phyloP scores from a whole-genome alignment of 1,139 yeast species.

The Candida sp. region DNA sequence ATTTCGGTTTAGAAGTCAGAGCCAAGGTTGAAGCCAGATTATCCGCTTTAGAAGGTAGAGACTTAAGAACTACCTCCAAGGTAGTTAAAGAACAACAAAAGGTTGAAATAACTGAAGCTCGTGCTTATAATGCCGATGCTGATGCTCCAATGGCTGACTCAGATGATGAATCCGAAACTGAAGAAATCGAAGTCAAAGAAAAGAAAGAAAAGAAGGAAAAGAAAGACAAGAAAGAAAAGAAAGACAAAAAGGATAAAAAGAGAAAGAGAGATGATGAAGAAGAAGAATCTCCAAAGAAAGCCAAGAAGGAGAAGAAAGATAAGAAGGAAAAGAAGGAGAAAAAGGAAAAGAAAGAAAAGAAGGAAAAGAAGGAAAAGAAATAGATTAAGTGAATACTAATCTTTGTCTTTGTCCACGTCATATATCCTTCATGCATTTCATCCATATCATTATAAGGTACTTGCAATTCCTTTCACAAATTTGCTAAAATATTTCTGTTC shows the following conservation, averaged over 20 bases:
- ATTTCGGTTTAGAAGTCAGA: constrained; percentile 88
- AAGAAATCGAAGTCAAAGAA: constrained; percentile 33
- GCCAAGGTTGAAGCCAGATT: constrained; percentile 93
- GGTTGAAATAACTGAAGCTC: constrained; percentile 78
- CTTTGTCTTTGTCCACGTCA: neutral
- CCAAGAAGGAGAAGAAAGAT: constrained; percentile 39
- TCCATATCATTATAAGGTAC: neutral
- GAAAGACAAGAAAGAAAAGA: constrained; percentile 14
- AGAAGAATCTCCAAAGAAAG: constrained; percentile 45
- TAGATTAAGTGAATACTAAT: constrained; percentile 16
- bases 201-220: constrained; percentile 22
- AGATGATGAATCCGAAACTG: constrained; percentile 49
- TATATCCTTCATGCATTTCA: neutral
- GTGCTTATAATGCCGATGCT: constrained; percentile 93
- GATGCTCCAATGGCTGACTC: constrained; percentile 56
- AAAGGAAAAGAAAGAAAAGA: constrained; percentile 29
- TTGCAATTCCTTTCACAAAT: neutral
- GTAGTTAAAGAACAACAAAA: constrained; percentile 74
- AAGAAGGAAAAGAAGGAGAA: constrained; percentile 38
- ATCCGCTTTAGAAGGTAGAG: constrained; percentile 95
- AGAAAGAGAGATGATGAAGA: constrained; percentile 33
- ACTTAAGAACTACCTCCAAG: constrained; percentile 77
- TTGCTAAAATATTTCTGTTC: neutral
- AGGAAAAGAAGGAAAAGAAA: constrained; percentile 40
- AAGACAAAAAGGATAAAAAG: constrained; percentile 41